phyloP scores from a whole-genome alignment of 1,284 basidiomycete species.

The Veloboletus limbatus region DNA sequence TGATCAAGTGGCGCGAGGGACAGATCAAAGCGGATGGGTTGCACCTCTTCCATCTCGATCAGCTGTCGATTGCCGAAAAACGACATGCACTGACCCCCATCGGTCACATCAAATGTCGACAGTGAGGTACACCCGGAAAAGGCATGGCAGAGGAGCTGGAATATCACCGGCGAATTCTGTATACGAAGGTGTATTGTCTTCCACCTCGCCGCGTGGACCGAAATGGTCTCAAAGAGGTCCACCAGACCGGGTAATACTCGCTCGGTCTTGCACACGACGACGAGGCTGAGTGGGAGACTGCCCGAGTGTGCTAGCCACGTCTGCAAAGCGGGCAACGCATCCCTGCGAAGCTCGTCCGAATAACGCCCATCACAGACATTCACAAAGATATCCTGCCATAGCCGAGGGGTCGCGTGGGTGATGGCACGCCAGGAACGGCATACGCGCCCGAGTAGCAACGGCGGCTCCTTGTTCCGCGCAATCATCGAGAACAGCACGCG shows the following conservation, averaged over 20 bases:
- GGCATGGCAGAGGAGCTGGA: constrained; percentile 8
- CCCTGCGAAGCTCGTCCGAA: constrained; percentile 20
- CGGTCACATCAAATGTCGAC: constrained; percentile 22
- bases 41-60: too few relatives aligned
- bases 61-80: constrained; percentile 4
- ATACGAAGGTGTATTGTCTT: constrained; percentile 21
- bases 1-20: constrained; percentile 16
- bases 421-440: constrained; percentile 24
- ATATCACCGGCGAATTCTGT: constrained; percentile 20
- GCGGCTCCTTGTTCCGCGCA: constrained; percentile 11
- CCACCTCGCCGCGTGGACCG: constrained; percentile 20
- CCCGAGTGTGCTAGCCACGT: constrained; percentile 27
- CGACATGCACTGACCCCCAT: constrained; percentile 19
- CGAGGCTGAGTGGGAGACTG: constrained; percentile 21
- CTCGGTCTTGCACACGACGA: constrained; percentile 23
- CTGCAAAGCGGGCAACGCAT: constrained; percentile 18
- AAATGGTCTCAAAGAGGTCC: constrained; percentile 20
- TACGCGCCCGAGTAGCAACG: constrained; percentile 27
- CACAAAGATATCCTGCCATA: constrained; percentile 22
- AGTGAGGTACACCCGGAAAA: constrained; percentile 18
- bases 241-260: constrained; percentile 22
- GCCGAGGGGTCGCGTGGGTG: constrained; percentile 18
- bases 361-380: constrained; percentile 26
- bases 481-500: background rate
- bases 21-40: constrained; percentile 18